Percentiles rank a stretch among this genome's conserved stretches.
Conservation (phyloP, 805 yeast genomes). For the Starmerella stigmatis region DNA sequence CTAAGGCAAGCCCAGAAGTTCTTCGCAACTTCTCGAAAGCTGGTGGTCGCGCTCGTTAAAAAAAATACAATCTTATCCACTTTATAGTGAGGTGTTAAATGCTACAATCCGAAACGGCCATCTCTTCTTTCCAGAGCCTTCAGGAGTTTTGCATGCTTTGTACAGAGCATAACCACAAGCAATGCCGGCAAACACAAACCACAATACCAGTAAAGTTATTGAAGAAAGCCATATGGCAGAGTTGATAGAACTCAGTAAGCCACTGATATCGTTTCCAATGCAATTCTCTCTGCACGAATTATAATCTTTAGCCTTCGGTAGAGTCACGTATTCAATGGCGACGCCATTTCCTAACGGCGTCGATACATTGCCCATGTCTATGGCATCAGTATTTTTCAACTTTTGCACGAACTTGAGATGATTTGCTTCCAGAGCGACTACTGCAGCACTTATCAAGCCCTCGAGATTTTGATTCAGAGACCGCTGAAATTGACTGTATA, state of each 20-base stretch:
- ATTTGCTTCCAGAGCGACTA: not conserved
- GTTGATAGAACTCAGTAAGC: not conserved
- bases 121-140: not conserved
- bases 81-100: too few relatives aligned
- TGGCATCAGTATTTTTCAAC: not conserved
- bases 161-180: not conserved
- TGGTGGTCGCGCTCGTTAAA: conserved; percentile 32
- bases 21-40: conserved; percentile 29
- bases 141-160: not conserved
- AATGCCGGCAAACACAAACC: not conserved
- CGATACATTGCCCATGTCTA: not conserved
- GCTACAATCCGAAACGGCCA: too few relatives aligned
- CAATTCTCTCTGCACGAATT: not conserved
- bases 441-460: not conserved
- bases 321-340: not conserved
- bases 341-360: conserved; percentile 9
- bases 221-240: not conserved
- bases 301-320: not conserved
- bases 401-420: not conserved
- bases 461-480: not conserved
- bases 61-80: too few relatives aligned
- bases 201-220: not conserved
- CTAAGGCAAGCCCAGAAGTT: conserved; percentile 39
- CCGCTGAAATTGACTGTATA: not conserved
- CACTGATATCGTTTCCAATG: not conserved